Conservation (phyloP, 1,284 basidiomycete species). For the Trametes sp. region DNA sequence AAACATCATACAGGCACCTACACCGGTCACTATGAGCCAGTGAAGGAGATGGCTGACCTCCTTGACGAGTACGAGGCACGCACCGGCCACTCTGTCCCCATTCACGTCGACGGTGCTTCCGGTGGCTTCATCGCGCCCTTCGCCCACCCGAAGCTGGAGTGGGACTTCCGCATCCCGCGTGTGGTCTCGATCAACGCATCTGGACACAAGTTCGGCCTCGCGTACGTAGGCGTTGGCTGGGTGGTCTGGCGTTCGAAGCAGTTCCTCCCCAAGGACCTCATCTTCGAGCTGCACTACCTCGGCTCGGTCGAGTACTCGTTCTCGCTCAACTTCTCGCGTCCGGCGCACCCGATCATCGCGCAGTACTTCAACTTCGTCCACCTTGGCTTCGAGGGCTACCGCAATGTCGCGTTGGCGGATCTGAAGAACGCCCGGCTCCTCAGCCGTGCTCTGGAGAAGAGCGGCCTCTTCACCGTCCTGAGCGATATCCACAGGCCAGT, state of each 20-base stretch:
- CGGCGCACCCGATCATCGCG: slow-evolving; percentile 88
- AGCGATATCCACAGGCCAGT: slow-evolving; percentile 71
- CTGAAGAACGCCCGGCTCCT: slow-evolving; percentile 87
- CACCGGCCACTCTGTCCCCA: slow-evolving; percentile 83
- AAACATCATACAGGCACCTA: slow-evolving; percentile 68
- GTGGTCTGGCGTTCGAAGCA: slow-evolving; percentile 83
- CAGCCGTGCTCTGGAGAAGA: slow-evolving; percentile 86
- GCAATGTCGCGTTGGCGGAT: slow-evolving; percentile 76
- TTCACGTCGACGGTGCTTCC: slow-evolving; percentile 86
- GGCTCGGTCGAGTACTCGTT: slow-evolving; percentile 73
- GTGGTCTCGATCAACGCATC: slow-evolving; percentile 91
- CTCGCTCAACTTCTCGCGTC: slow-evolving; percentile 95
- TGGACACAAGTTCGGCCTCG: slow-evolving; percentile 90
- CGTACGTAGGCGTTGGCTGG: slow-evolving; percentile 91
- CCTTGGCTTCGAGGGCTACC: slow-evolving; percentile 86
- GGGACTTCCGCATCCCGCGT: slow-evolving; percentile 89
- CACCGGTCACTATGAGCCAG: slow-evolving; percentile 93
- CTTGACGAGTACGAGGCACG: slow-evolving; percentile 88
- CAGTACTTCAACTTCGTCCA: slow-evolving; percentile 94
- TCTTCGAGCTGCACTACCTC: slow-evolving; percentile 92
- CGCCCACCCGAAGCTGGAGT: slow-evolving; percentile 76
- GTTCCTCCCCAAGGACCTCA: slow-evolving; percentile 85
- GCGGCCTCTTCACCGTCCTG: slow-evolving; percentile 78
- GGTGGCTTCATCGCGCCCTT: slow-evolving; percentile 91
- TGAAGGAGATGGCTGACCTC: slow-evolving; percentile 85